Evolutionary conservation across 768 basidiomycete species (phyloP).

Genomic region (Serendipita sp.): DNA sequence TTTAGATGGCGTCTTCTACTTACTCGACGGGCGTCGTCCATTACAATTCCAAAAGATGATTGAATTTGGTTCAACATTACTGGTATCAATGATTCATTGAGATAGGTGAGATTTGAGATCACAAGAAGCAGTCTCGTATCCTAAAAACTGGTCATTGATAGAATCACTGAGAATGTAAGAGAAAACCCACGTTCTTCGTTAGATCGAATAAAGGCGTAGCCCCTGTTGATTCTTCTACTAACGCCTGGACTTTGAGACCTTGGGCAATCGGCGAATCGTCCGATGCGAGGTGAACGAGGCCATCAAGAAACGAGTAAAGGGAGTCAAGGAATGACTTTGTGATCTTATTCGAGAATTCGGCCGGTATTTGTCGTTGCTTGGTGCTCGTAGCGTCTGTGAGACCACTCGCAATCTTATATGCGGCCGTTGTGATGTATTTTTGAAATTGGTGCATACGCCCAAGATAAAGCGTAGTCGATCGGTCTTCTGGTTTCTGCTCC

Average conservation of each 20-base stretch:
- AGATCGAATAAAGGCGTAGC: slow-evolving; percentile 1
- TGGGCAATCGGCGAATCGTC: slow-evolving; percentile 38
- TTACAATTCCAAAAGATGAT: slow-evolving; percentile 50
- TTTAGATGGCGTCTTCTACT: slow-evolving; percentile 11
- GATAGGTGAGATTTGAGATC: slow-evolving; percentile 70
- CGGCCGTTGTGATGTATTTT: slow-evolving; percentile 52
- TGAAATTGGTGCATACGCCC: slow-evolving; percentile 69
- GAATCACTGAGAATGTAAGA: neutral
- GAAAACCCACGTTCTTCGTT: neutral
- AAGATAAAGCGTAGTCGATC: slow-evolving; percentile 58
- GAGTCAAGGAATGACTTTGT: slow-evolving; percentile 74
- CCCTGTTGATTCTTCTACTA: neutral
- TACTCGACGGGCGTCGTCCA: slow-evolving; percentile 59
- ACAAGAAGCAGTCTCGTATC: slow-evolving; percentile 77
- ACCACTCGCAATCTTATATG: slow-evolving; percentile 70
- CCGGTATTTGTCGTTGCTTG: slow-evolving; percentile 45
- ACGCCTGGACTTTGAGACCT: neutral
- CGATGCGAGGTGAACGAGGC: slow-evolving; percentile 62
- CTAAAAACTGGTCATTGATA: slow-evolving; percentile 24
- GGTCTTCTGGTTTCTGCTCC: slow-evolving; percentile 43
- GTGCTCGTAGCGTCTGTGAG: slow-evolving; percentile 35
- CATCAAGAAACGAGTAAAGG: slow-evolving; percentile 73
- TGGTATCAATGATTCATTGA: slow-evolving; percentile 55
- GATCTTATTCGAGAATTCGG: slow-evolving; percentile 54
- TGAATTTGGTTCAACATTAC: slow-evolving; percentile 70